A percentile compares a stretch with the other conserved stretches of the same genome.
These are phyloP conservation scores for Sorghum bicolor DNA, from an alignment of 176 grass and related monocot species.

Conservation along the genomic window Sorghum_bicolor_NCBIv3 NC_012872.2:62393001-62393500, in stretches of 20 bases:
- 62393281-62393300: background rate
- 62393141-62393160: background rate
- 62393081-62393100: background rate
- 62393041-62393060: background rate
- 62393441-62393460: background rate
- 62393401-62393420: constrained; percentile 4
- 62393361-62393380: constrained; percentile 16
- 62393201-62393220: background rate
- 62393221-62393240: constrained; percentile 24
- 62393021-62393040: constrained; percentile 31
- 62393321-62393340: constrained; percentile 23
- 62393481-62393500: too few relatives aligned
- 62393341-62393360: background rate
- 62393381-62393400: constrained; percentile 50
- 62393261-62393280: constrained; percentile 10
- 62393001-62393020: constrained; percentile 26
- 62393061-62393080: constrained; percentile 1
- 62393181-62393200: background rate
- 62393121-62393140: too few relatives aligned
- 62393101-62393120: constrained; percentile 4
- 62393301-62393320: constrained; percentile 28
- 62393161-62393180: background rate
- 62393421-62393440: constrained; percentile 22
- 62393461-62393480: constrained; percentile 25
- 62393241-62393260: constrained; percentile 7